phyloP scores from a whole-genome alignment of 768 basidiomycete species.

The Russula brevipes region DNA sequence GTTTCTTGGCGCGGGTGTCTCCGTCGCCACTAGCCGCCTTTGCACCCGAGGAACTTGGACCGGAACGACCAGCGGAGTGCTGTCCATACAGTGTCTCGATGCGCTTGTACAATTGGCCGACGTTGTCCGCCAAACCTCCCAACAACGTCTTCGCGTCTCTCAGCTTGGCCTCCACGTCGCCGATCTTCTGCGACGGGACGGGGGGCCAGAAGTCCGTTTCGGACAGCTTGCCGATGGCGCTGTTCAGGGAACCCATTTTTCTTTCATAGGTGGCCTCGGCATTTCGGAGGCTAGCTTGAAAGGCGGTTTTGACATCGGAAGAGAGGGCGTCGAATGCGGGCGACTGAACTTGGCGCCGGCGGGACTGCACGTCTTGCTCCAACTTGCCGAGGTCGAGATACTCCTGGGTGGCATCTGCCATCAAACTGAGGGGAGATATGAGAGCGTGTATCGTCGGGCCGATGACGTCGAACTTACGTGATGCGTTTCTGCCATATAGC shows the following conservation, averaged over 20 bases:
- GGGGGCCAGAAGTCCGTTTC: slow-evolving; percentile 40
- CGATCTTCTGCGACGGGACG: slow-evolving; percentile 28
- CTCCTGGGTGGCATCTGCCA: slow-evolving; percentile 29
- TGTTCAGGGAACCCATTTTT: slow-evolving; percentile 35
- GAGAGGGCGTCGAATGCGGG: slow-evolving; percentile 28
- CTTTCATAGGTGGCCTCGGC: slow-evolving; percentile 28
- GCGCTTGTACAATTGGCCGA: slow-evolving; percentile 23
- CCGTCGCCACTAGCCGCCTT: background rate
- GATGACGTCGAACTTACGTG: slow-evolving; percentile 32
- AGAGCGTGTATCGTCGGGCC: background rate
- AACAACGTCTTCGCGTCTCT: slow-evolving; percentile 31
- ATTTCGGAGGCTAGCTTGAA: slow-evolving; percentile 28
- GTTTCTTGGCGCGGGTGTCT: slow-evolving; percentile 3
- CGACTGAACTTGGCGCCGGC: slow-evolving; percentile 29
- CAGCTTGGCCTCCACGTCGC: slow-evolving; percentile 26
- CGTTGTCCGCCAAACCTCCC: slow-evolving; percentile 30
- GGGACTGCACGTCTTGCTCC: slow-evolving; percentile 24
- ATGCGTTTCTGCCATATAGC: slow-evolving; percentile 39
- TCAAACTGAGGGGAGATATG: slow-evolving; percentile 29
- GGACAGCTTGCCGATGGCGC: slow-evolving; percentile 31
- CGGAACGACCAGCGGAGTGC: background rate
- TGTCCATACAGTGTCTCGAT: slow-evolving; percentile 8
- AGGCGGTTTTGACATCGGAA: slow-evolving; percentile 27
- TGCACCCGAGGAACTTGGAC: background rate
- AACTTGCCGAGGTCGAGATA: slow-evolving; percentile 18